Conservation (phyloP, 2,329 filamentous ascomycete genomes). For the Hymenoscyphus infarciens region DNA sequence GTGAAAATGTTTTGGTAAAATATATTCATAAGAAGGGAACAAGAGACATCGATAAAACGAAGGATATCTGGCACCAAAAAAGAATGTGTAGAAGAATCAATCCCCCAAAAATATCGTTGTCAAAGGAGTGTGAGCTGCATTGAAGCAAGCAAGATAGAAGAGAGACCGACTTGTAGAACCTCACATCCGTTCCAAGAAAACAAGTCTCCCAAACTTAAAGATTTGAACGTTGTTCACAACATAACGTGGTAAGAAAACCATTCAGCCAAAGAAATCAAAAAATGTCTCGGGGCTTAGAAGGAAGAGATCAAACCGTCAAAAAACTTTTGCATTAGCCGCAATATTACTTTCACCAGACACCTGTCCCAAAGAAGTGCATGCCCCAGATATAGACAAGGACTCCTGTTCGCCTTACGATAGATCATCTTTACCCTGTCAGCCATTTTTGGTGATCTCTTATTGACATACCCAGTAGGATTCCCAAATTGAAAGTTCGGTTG, state of each 20-base stretch:
- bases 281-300: too few relatives aligned
- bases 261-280: too few relatives aligned
- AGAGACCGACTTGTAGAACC: neutral
- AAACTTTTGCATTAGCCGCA: neutral
- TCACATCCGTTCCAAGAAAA: neutral
- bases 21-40: neutral
- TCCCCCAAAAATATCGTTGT: neutral
- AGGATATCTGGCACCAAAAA: neutral
- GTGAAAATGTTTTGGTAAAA: neutral
- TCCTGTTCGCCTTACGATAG: neutral
- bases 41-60: neutral
- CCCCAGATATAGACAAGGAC: neutral
- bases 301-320: neutral
- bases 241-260: too few relatives aligned
- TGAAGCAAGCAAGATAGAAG: neutral
- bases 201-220: neutral
- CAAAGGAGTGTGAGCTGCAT: conserved; percentile 4
- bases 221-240: neutral
- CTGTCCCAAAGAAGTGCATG: neutral
- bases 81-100: conserved; percentile 3
- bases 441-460: neutral
- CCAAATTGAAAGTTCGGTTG: conserved; percentile 2
- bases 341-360: neutral
- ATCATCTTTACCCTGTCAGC: neutral
- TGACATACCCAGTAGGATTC: neutral